Evolutionary conservation across 208 protist genomes (phyloP).

Genomic region (Herpetomonas tarakana): DNA sequence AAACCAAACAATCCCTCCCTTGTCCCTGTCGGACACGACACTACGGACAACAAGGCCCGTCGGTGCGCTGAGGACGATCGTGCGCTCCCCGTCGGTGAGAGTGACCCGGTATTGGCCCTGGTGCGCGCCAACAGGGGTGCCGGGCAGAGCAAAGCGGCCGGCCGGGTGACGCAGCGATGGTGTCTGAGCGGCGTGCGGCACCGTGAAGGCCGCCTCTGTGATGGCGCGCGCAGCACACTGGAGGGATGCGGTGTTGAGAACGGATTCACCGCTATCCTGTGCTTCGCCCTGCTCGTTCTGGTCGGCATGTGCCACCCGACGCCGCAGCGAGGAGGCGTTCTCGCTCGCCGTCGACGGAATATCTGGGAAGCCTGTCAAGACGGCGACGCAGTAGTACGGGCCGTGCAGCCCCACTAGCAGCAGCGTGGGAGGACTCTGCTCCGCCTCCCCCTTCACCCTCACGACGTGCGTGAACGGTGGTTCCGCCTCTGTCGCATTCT

Average conservation of each 20-base stretch:
- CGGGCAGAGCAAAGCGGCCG: not conserved
- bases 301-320: too few species aligned
- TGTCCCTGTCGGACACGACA: not conserved
- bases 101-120: conserved; percentile 3
- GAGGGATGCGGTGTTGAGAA: too few species aligned
- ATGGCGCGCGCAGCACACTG: not conserved
- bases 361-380: not conserved
- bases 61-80: not conserved
- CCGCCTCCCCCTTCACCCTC: too few species aligned
- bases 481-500: too few species aligned
- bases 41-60: not conserved
- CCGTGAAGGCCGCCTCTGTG: not conserved
- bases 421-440: too few species aligned
- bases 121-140: not conserved
- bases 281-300: too few species aligned
- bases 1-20: too few species aligned
- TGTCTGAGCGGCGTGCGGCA: not conserved
- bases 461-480: too few species aligned
- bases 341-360: too few species aligned
- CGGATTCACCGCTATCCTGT: too few species aligned
- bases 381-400: not conserved
- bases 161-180: not conserved
- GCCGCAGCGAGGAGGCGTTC: too few species aligned
- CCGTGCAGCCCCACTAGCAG: not conserved
- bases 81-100: not conserved